phyloP scores from a whole-genome alignment of 108 stramenopile genomes.

The Nannochloropsis salina region DNA sequence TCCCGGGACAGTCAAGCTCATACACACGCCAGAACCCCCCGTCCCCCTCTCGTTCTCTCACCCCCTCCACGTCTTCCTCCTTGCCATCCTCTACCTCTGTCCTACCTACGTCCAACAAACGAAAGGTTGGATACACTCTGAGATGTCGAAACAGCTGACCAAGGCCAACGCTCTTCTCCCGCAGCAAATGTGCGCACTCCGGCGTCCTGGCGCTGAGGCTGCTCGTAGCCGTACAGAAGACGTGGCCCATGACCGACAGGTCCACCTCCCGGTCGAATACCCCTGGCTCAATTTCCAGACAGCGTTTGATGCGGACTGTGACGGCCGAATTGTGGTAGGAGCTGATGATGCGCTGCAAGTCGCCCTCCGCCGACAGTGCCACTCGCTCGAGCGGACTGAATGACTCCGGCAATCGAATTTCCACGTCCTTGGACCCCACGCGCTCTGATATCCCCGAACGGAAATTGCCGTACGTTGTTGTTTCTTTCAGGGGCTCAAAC shows the following conservation, averaged over 20 bases:
- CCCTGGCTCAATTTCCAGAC: not conserved
- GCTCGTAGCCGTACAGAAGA: not conserved
- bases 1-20: constrained; percentile 9
- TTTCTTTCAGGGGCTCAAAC: no score
- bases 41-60: not conserved
- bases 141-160: constrained; percentile 5
- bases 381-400: constrained; percentile 9
- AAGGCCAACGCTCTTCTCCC: constrained; percentile 9
- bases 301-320: not conserved
- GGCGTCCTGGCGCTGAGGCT: not conserved
- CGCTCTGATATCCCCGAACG: not conserved
- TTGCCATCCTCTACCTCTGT: not conserved
- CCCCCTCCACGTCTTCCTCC: not conserved
- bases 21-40: constrained; percentile 3
- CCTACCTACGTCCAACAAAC: not conserved
- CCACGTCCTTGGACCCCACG: not conserved
- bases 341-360: not conserved
- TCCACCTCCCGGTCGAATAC: not conserved
- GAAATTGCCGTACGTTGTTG: no score
- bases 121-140: not conserved
- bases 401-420: constrained; percentile 3
- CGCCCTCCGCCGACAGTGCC: not conserved
- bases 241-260: not conserved
- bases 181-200: not conserved
- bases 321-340: not conserved